Evolutionary conservation across 2,329 filamentous ascomycete species (phyloP).

Genomic region (Amauroascus verrucosus): DNA sequence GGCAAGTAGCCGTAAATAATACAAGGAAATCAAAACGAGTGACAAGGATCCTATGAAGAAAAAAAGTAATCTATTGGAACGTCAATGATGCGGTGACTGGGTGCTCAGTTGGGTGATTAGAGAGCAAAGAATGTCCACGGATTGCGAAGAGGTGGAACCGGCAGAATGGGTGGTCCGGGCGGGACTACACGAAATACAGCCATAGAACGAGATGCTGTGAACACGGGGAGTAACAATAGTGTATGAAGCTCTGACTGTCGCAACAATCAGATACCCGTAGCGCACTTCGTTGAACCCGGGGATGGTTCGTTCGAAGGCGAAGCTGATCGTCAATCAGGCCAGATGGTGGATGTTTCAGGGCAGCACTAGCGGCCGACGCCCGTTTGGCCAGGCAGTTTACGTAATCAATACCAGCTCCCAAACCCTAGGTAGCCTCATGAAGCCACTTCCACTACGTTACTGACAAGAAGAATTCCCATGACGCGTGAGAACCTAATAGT

Average conservation of each 20-base stretch:
- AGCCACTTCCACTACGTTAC: no score
- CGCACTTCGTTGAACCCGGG: background rate
- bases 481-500: no score
- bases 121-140: conserved; percentile 6
- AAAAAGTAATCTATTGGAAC: background rate
- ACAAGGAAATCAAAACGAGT: conserved; percentile 7
- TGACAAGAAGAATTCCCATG: no score
- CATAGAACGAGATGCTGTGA: conserved; percentile 9
- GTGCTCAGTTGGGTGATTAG: background rate
- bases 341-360: conserved; percentile 11
- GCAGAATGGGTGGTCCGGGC: conserved; percentile 7
- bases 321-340: conserved; percentile 8
- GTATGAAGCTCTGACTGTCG: background rate
- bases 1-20: background rate
- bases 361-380: background rate
- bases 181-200: conserved; percentile 6
- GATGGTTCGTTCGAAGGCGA: background rate
- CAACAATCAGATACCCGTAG: background rate
- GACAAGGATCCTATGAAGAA: background rate
- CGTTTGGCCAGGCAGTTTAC: no score
- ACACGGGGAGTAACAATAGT: background rate
- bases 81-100: background rate
- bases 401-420: no score
- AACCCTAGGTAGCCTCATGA: no score
- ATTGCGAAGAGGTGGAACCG: conserved; percentile 3